Evolutionary conservation across 2,329 filamentous ascomycete species (phyloP).

Genomic region (Stemphylium vesicarium): DNA sequence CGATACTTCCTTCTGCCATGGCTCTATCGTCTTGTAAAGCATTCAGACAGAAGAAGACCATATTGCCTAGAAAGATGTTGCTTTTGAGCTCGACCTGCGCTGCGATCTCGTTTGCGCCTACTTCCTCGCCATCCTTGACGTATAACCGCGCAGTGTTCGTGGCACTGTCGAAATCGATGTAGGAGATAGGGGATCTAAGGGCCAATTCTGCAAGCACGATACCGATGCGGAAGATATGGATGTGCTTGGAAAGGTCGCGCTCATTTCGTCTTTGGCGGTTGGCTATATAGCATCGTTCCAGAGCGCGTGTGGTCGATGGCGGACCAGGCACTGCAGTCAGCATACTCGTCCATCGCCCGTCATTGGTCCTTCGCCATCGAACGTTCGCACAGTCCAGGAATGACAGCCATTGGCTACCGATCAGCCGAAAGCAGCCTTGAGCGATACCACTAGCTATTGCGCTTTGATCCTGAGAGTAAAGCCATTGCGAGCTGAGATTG

Average conservation of each 20-base stretch:
- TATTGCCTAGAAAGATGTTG: slow-evolving; percentile 30
- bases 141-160: slow-evolving; percentile 21
- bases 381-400: slow-evolving; percentile 32
- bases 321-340: slow-evolving; percentile 25
- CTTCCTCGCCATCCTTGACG: slow-evolving; percentile 19
- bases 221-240: slow-evolving; percentile 37
- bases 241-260: slow-evolving; percentile 26
- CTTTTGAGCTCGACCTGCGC: slow-evolving; percentile 29
- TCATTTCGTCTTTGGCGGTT: slow-evolving; percentile 11
- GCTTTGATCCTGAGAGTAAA: slow-evolving; percentile 34
- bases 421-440: slow-evolving; percentile 28
- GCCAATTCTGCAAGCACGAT: slow-evolving; percentile 34
- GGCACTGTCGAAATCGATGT: slow-evolving; percentile 20
- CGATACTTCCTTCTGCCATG: slow-evolving; percentile 27
- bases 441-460: slow-evolving; percentile 33
- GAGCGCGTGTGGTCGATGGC: slow-evolving; percentile 14
- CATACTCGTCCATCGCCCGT: slow-evolving; percentile 33
- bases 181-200: slow-evolving; percentile 25
- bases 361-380: slow-evolving; percentile 29
- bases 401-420: slow-evolving; percentile 33
- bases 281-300: slow-evolving; percentile 19
- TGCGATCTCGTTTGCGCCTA: slow-evolving; percentile 28
- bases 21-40: slow-evolving; percentile 24
- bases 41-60: slow-evolving; percentile 32
- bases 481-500: slow-evolving; percentile 25